Evolutionary conservation across 495 filamentous ascomycete species (phyloP).

Genomic region (Penicillium coffeae): DNA sequence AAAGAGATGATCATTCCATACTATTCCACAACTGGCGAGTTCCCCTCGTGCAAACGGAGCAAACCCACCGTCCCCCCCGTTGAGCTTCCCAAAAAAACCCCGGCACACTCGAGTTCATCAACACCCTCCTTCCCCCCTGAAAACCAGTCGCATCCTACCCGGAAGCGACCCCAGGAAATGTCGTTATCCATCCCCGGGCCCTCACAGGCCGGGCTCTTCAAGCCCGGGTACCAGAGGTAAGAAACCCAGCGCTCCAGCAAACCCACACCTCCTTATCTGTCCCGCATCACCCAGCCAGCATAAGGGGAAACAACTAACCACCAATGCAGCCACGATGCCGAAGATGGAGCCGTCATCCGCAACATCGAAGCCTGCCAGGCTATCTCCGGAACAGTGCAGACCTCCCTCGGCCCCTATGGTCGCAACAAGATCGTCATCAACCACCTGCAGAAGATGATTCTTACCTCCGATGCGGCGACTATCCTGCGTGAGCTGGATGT

Average conservation of each 20-base stretch:
- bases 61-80: slow-evolving; percentile 39
- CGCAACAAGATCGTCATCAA: slow-evolving; percentile 99
- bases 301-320: slow-evolving; percentile 7
- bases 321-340: slow-evolving; percentile 76
- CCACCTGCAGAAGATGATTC: slow-evolving; percentile 98
- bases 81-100: slow-evolving; percentile 44
- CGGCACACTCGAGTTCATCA: slow-evolving; percentile 31
- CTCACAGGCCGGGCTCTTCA: slow-evolving; percentile 91
- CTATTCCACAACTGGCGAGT: slow-evolving; percentile 16
- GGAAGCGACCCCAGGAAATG: slow-evolving; percentile 56
- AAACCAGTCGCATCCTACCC: slow-evolving; percentile 20
- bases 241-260: slow-evolving; percentile 21
- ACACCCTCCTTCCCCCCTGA: slow-evolving; percentile 20
- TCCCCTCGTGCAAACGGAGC: slow-evolving; percentile 44
- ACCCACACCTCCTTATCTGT: slow-evolving; percentile 29
- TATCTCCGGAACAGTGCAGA: slow-evolving; percentile 93
- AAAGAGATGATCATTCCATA: slow-evolving; percentile 1
- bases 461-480: slow-evolving; percentile 96
- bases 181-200: slow-evolving; percentile 92
- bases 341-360: slow-evolving; percentile 97
- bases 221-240: slow-evolving; percentile 94
- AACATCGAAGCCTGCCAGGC: slow-evolving; percentile 99
- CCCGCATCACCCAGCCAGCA: neutral
- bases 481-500: slow-evolving; percentile 97
- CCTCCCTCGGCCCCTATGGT: slow-evolving; percentile 93